phyloP scores from a whole-genome alignment of 2,329 filamentous ascomycete species.

The Nemania sp. region DNA sequence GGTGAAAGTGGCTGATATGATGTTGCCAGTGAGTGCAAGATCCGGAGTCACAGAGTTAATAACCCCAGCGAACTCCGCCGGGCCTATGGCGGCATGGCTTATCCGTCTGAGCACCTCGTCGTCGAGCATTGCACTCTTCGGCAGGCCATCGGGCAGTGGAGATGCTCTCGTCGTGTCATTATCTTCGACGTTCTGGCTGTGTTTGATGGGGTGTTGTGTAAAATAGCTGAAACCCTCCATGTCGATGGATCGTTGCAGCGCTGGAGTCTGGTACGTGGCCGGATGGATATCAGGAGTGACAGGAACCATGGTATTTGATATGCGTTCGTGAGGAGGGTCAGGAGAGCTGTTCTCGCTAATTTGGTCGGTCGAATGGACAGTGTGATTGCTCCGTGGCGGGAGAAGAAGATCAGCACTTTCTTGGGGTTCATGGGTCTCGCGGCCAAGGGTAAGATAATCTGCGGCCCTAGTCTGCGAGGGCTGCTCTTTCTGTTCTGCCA shows the following conservation, averaged over 20 bases:
- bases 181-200: conserved; percentile 22
- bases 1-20: conserved; percentile 68
- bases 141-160: conserved; percentile 28
- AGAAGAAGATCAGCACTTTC: conserved; percentile 26
- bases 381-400: conserved; percentile 19
- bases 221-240: conserved; percentile 40
- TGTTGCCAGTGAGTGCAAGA: conserved; percentile 63
- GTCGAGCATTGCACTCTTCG: conserved; percentile 42
- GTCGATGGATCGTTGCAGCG: conserved; percentile 26
- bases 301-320: conserved; percentile 42
- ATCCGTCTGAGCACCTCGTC: conserved; percentile 49
- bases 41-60: conserved; percentile 60
- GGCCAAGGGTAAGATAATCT: conserved; percentile 14
- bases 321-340: conserved; percentile 42
- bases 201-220: conserved; percentile 33
- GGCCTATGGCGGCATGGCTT: conserved; percentile 48
- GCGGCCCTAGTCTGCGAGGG: conserved; percentile 1
- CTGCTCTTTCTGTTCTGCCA: conserved; percentile 29
- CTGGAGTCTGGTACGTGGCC: conserved; percentile 38
- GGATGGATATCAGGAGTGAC: conserved; percentile 46
- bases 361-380: background rate
- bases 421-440: conserved; percentile 21
- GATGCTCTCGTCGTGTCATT: conserved; percentile 29
- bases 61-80: conserved; percentile 56
- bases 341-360: conserved; percentile 12